Evolutionary conservation across 768 basidiomycete species (phyloP), one percentile per base, ranked within the genome.

Genomic region (Termitomyces titanicus): DNA sequence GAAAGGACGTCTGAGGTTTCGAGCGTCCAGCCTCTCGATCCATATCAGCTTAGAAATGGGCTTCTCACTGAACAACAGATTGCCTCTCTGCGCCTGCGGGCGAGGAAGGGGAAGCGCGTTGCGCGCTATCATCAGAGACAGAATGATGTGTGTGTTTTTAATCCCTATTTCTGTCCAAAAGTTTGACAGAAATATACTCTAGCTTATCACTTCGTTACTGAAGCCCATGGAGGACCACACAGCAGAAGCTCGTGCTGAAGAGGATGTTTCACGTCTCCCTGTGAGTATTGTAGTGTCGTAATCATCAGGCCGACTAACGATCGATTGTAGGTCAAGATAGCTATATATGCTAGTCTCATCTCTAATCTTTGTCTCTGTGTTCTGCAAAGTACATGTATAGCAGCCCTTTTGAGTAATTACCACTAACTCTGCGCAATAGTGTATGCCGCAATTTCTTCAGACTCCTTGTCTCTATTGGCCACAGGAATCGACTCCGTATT

Each of bases 171-270:
- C 2, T 48, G 12, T 13, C 9, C 13, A 15, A 39, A 44, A 25
- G 4, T 9, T n/a, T 20, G 2, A 47, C 49, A 24, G 13, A 31
- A 4, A 39, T 35, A 11, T 37, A 5, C 7, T 27, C 35, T 63
- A 96, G 89, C 86, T 94, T 56, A 96, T 98, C 58, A 67, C 73
- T n/a, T 80, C 83, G n/a, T 72, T 98, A 57, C 79, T 98, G 33
- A 97, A 96, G 70, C 83, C 94, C 0, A 88, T 98, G 83, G 89
- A 93, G 34, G 85, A 88, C 33, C 90, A 94, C 64, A 92, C 92
- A 0, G 80, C 83, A 48, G 92, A 96, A 63, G 94, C 93, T 15
- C 80, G 77, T 56, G 76, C 79, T 12, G 83, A 86, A 31, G 88
- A 87, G 66, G 81, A 86, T 34, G 77, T 79, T 29, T 75, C 80